phyloP scores from a whole-genome alignment of 1,139 yeast species.

The Taphrina flavorubra region DNA sequence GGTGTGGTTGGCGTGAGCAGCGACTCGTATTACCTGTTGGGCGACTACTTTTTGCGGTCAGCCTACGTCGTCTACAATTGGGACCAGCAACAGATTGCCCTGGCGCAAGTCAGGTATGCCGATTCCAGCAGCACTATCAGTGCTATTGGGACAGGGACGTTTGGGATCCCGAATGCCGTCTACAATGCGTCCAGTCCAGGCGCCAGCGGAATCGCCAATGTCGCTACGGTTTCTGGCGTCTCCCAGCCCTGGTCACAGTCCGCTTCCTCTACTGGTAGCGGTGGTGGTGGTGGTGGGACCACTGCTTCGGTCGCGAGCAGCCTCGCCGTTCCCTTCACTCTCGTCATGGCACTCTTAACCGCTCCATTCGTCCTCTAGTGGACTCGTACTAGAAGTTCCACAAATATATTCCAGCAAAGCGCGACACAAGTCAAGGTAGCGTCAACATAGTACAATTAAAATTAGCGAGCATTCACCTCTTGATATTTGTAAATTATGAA shows the following conservation, averaged over 20 bases:
- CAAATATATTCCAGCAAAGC: too few relatives aligned
- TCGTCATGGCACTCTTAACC: neutral
- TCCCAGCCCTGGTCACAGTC: slow-evolving; percentile 17
- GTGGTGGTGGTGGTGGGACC: too few relatives aligned
- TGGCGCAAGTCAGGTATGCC: slow-evolving; percentile 14
- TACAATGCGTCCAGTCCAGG: slow-evolving; percentile 1
- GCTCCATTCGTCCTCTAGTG: neutral
- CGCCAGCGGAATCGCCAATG: slow-evolving; percentile 8
- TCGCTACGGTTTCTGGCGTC: slow-evolving; percentile 26
- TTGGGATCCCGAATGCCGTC: slow-evolving; percentile 23
- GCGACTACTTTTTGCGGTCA: slow-evolving; percentile 74
- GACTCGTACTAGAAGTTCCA: too few relatives aligned
- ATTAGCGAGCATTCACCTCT: neutral
- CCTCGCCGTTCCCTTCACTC: neutral
- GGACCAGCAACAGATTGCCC: slow-evolving; percentile 61
- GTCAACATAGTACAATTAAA: neutral
- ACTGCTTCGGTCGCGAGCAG: neutral
- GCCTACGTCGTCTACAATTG: slow-evolving; percentile 81
- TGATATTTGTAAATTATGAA: neutral
- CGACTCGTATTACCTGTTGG: slow-evolving; percentile 55
- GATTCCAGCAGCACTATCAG: slow-evolving; percentile 7
- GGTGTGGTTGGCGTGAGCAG: slow-evolving; percentile 33
- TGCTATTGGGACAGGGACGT: slow-evolving; percentile 20
- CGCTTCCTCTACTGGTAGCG: neutral
- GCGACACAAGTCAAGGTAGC: too few relatives aligned